Evolutionary conservation across 1,139 yeast genomes (phyloP), one percentile per base, ranked within the genome.

Genomic region (Suhomyces bokatorum): DNA sequence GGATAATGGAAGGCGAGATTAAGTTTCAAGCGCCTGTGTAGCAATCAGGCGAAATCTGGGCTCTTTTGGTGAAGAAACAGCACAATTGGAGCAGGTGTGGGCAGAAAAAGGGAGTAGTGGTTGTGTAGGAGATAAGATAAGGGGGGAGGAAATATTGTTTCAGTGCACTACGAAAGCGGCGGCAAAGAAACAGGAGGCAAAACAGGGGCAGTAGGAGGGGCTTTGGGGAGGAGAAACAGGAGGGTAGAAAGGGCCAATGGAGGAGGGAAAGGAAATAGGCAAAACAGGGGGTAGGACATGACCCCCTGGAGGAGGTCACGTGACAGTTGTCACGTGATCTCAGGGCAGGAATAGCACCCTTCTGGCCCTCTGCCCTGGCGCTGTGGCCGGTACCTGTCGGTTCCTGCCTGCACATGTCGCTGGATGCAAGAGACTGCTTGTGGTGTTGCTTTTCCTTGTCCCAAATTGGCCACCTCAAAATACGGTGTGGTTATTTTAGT

Each of bases 71-170:
- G 8, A 20, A 20, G 24, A 20, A 20, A 20, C 24, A 20, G 24
- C 24, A 20, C 24, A 6, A 20, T 20, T 20, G 24, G 24, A 20
- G 24, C 24, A 6, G 24, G 29, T 26, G 12, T 26, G 29, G 29
- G 29, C n/a, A 12, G n/a, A 26, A 12, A 26, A 26, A 32, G 34
- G 20, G 6, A 15, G 32, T 36, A 29, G 33, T n/a, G 24, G 39
- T 36, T 16, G 33, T 12, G 32, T 28, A 6, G 27, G 32, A 35
- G 45, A 42, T 42, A 37, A 42, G 45, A 42, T 42, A 42, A 42
- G 45, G 45, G 44, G 45, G 37, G 12, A 36, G 29, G 29, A 30
- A 20, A 20, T 20, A 14, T 30, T 6, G 32, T 17, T n/a, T 15
- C 30, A 27, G 36, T 38, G 41, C 31, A 35, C 35, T 30, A 36